These are phyloP conservation scores for Cryphonectria radicalis DNA, from an alignment of 2,329 filamentous ascomycete genomes.

Conservation along the genomic window DNA sequence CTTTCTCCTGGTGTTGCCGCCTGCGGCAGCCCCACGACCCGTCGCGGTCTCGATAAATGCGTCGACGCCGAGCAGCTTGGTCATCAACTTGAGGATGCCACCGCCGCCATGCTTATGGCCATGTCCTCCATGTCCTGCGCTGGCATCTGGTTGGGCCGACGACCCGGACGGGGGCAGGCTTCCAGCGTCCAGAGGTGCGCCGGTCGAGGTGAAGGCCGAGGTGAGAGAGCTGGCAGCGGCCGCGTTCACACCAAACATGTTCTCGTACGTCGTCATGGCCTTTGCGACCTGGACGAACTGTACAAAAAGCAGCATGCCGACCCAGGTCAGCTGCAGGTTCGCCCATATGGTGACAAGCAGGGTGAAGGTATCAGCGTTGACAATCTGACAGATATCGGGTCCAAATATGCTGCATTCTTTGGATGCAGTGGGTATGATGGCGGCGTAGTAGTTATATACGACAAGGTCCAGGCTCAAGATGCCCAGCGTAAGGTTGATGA, in stretches of 20 bases:
- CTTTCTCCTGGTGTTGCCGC: slow-evolving; percentile 53
- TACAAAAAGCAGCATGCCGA: slow-evolving; percentile 94
- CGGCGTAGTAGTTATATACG: slow-evolving; percentile 71
- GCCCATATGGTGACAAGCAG: slow-evolving; percentile 80
- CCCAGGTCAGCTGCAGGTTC: slow-evolving; percentile 86
- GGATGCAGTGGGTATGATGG: slow-evolving; percentile 56
- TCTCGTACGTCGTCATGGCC: slow-evolving; percentile 95
- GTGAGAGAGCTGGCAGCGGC: slow-evolving; percentile 61
- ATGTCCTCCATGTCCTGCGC: slow-evolving; percentile 43
- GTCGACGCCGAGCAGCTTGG: slow-evolving; percentile 84
- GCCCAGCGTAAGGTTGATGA: slow-evolving; percentile 76
- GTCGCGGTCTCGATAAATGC: slow-evolving; percentile 93
- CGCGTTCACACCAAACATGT: slow-evolving; percentile 81
- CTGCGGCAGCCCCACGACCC: slow-evolving; percentile 72
- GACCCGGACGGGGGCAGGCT: slow-evolving; percentile 54
- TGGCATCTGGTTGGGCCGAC: slow-evolving; percentile 48
- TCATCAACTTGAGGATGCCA: slow-evolving; percentile 79
- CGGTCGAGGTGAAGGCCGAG: slow-evolving; percentile 78
- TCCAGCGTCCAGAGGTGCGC: slow-evolving; percentile 70
- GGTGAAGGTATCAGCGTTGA: slow-evolving; percentile 84
- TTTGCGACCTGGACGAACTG: slow-evolving; percentile 91
- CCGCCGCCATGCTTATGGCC: slow-evolving; percentile 48
- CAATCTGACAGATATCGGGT: slow-evolving; percentile 72
- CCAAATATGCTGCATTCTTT: slow-evolving; percentile 75
- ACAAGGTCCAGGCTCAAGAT: slow-evolving; percentile 75